Conservation (phyloP, 106 monocot species). For the Amphibolis antarctica region DNA sequence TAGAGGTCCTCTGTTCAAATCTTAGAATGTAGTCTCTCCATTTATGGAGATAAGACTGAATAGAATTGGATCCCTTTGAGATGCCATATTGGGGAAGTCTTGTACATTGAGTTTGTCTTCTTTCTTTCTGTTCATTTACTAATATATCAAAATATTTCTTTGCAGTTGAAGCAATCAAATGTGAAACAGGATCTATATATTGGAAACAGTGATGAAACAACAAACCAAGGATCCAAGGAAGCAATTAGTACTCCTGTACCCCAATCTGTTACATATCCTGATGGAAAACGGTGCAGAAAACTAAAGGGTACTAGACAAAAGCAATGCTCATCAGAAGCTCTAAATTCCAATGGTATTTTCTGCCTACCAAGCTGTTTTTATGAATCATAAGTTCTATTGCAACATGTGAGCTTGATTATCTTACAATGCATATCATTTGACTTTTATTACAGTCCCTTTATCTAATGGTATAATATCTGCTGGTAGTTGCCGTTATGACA, state of each 20-base stretch:
- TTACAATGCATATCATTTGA: neutral
- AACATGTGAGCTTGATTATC: neutral
- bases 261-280: slow-evolving; percentile 12
- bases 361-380: neutral
- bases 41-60: too few species aligned
- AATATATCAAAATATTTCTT: neutral
- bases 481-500: slow-evolving; percentile 60
- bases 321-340: neutral
- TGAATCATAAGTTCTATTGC: neutral
- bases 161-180: slow-evolving; percentile 25
- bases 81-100: too few species aligned
- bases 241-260: slow-evolving; percentile 12
- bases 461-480: slow-evolving; percentile 22
- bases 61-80: too few species aligned
- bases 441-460: slow-evolving; percentile 13
- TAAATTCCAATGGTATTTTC: slow-evolving; percentile 30
- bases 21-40: too few species aligned
- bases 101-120: too few species aligned
- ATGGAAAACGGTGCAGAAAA: slow-evolving; percentile 28
- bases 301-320: slow-evolving; percentile 31
- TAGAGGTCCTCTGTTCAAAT: too few species aligned
- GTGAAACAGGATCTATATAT: slow-evolving; percentile 7
- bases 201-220: slow-evolving; percentile 3
- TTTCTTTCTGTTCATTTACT: too few species aligned
- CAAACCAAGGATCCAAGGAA: slow-evolving; percentile 13